Percentiles rank a stretch among this genome's conserved stretches.
phyloP scores from a whole-genome alignment of 1,139 yeast genomes.

The Petasospora fabianii region DNA sequence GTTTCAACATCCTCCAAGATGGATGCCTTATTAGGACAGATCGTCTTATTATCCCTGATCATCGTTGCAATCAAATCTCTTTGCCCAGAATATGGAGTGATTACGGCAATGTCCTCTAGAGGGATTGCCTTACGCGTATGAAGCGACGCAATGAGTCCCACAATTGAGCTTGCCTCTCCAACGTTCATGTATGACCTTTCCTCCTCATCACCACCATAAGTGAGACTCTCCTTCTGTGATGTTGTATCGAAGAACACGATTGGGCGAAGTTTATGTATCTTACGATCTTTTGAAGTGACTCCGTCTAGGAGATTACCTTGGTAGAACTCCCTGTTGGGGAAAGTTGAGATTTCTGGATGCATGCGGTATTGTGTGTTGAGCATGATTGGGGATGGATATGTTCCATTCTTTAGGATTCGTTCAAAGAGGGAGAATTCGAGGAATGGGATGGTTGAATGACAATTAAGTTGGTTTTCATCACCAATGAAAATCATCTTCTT shows the following conservation, averaged over 20 bases:
- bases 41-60: conserved; percentile 45
- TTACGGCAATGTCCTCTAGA: conserved; percentile 53
- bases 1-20: conserved; percentile 51
- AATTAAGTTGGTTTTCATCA: conserved; percentile 58
- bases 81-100: conserved; percentile 72
- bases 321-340: conserved; percentile 56
- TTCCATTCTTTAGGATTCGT: conserved; percentile 51
- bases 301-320: conserved; percentile 56
- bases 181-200: conserved; percentile 53
- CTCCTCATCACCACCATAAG: conserved; percentile 13
- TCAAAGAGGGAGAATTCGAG: conserved; percentile 57
- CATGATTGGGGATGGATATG: conserved; percentile 59
- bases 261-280: neutral
- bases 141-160: conserved; percentile 44
- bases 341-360: conserved; percentile 56
- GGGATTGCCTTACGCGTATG: conserved; percentile 50
- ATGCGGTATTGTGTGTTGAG: conserved; percentile 68
- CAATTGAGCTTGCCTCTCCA: conserved; percentile 47
- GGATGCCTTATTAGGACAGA: conserved; percentile 50
- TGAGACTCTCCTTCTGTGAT: conserved; percentile 36
- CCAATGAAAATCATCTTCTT: conserved; percentile 68
- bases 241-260: conserved; percentile 28
- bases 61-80: conserved; percentile 55
- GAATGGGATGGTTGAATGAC: conserved; percentile 55
- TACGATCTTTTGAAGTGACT: conserved; percentile 42